These are phyloP conservation scores for Wallemia ichthyophaga DNA, from an alignment of 1,284 basidiomycete genomes.

Conservation along the genomic window DNA sequence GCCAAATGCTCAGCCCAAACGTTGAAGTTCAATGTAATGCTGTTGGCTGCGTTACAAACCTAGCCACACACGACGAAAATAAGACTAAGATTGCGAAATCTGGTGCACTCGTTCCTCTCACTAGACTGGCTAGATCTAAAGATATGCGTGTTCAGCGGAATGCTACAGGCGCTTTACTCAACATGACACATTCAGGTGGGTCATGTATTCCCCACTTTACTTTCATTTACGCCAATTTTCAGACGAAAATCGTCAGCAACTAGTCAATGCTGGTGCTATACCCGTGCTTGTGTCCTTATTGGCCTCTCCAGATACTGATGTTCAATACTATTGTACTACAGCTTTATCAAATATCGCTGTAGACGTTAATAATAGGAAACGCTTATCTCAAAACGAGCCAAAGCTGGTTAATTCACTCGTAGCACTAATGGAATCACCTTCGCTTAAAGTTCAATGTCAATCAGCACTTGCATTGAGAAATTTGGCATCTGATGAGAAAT, in stretches of 20 bases:
- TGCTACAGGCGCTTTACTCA: constrained; percentile 85
- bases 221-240: not conserved
- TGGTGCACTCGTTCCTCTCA: constrained; percentile 83
- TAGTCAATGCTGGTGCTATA: constrained; percentile 94
- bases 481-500: constrained; percentile 94
- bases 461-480: constrained; percentile 87
- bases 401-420: constrained; percentile 86
- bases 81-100: constrained; percentile 99
- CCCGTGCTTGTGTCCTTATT: constrained; percentile 71
- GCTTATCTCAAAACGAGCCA: constrained; percentile 76
- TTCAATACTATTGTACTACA: constrained; percentile 96
- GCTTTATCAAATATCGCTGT: constrained; percentile 96
- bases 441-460: constrained; percentile 96
- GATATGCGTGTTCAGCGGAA: constrained; percentile 99
- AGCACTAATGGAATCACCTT: constrained; percentile 83
- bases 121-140: constrained; percentile 81
- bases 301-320: not conserved
- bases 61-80: constrained; percentile 98
- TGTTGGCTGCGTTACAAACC: constrained; percentile 97
- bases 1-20: constrained; percentile 96
- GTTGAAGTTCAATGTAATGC: constrained; percentile 99
- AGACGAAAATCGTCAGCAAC: constrained; percentile 96
- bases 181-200: constrained; percentile 94
- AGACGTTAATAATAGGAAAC: constrained; percentile 76
- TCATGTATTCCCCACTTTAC: constrained; percentile 3